Evolutionary conservation across 306 rosid species (phyloP), one percentile per base, ranked within the genome.

Genomic region (Vicia villosa): DNA sequence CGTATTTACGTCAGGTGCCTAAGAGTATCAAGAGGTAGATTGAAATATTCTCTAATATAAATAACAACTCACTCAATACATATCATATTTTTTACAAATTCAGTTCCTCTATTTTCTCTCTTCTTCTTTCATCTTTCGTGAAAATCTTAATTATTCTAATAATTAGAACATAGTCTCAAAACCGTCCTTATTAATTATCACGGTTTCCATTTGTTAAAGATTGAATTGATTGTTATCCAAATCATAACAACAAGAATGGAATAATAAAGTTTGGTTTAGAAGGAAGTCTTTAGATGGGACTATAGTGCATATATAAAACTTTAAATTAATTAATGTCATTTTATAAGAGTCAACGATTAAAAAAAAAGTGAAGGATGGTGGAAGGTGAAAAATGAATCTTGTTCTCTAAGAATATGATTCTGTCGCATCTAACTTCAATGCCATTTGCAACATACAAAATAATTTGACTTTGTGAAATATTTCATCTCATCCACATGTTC

Each of bases 321-420:
- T 60, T 58, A 14, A 28, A 13, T 56, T 26, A 13, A 26, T 72
- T 66, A 43, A 46, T 75, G 81, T 76, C 70, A 76, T 67, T 24
- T 70, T 30, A 30, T 14, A 65, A 80, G 82, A 80, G 90, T 86
- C 90, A 83, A 86, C 86, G 80, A 80, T 56, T 65, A 19, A 17
- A 19, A 64, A 77, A 73, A 78, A 86, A 42, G 73, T 54, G 71
- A 28, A 72, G 55, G 74, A 57, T 77, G 80, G 84, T 83, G 85
- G 85, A 79, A 70, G 77, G 73, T 57, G 70, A 13, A 50, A 76
- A 58, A 73, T 21, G 90, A 86, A 86, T 78, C 86, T 64, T 22
- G 79, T 86, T 78, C 87, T 73, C 32, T 38, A 76, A 68, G 90
- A 83, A 86, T 80, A 66, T 38, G 86, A 86, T 81, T 86, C 86